These are phyloP conservation scores for Citrullus colocynthis DNA, from an alignment of 306 rosid genomes.

Conservation along the genomic window DNA sequence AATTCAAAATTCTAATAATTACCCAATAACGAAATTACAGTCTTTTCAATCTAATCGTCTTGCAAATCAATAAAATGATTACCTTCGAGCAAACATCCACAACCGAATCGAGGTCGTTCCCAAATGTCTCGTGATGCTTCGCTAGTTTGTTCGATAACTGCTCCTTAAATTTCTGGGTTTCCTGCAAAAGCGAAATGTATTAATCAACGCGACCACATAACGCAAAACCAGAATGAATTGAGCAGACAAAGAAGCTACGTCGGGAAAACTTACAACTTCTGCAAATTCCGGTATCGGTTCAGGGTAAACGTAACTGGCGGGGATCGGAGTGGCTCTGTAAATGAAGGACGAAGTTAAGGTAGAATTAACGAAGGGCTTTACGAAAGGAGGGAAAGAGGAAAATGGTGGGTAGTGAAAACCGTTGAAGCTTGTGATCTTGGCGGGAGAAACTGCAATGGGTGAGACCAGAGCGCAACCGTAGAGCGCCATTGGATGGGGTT, in stretches of 20 bases:
- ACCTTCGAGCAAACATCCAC: constrained; percentile 54
- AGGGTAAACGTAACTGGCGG: constrained; percentile 31
- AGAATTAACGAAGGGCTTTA: constrained; percentile 12
- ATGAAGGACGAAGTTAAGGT: constrained; percentile 11
- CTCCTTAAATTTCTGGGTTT: constrained; percentile 45
- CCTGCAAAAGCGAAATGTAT: constrained; percentile 19
- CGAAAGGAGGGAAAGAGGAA: neutral
- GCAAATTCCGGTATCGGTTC: constrained; percentile 56
- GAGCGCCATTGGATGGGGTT: constrained; percentile 12
- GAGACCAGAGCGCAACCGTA: neutral
- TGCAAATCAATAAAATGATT: neutral
- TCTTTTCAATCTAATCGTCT: neutral
- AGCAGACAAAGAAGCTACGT: neutral
- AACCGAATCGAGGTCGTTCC: constrained; percentile 34
- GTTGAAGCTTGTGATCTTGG: constrained; percentile 13
- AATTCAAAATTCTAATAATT: neutral
- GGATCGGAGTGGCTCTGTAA: constrained; percentile 10
- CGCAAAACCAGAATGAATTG: neutral
- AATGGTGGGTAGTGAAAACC: neutral
- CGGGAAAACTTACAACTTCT: constrained; percentile 16
- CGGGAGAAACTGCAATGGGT: constrained; percentile 4
- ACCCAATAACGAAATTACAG: neutral
- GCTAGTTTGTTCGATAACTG: constrained; percentile 37
- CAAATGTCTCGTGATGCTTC: constrained; percentile 37
- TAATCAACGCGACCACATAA: neutral